These are phyloP conservation scores for Globisporangium ultimum DNA, from an alignment of 352 stramenopile species.

Conservation along the genomic window DNA sequence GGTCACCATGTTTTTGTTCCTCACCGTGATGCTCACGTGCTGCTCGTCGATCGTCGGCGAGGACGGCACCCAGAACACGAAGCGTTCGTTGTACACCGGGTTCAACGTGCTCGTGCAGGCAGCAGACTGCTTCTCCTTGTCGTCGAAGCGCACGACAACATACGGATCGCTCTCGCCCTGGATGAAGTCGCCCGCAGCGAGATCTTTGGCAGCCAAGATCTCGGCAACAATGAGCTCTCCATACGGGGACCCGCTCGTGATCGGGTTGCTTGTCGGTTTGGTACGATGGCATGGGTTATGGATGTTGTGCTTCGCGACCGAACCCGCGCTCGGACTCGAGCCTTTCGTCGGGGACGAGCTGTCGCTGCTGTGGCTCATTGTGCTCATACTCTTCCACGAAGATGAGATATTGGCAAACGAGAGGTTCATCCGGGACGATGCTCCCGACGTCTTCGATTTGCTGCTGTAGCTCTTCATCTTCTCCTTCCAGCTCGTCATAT, in stretches of 20 bases:
- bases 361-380: slow-evolving; percentile 8
- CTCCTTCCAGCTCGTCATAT: slow-evolving; percentile 40
- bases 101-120: slow-evolving; percentile 23
- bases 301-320: slow-evolving; percentile 42
- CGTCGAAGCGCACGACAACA: slow-evolving; percentile 37
- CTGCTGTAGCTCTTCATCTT: slow-evolving; percentile 40
- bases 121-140: slow-evolving; percentile 31
- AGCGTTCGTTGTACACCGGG: slow-evolving; percentile 60
- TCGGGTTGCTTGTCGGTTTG: slow-evolving; percentile 15
- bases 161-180: slow-evolving; percentile 39
- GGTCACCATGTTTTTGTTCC: slow-evolving; percentile 36
- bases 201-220: slow-evolving; percentile 48
- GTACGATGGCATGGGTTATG: slow-evolving; percentile 32
- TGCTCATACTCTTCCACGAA: slow-evolving; percentile 44
- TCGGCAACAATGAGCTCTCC: slow-evolving; percentile 68
- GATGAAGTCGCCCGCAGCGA: slow-evolving; percentile 35
- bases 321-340: slow-evolving; percentile 14
- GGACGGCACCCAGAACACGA: slow-evolving; percentile 67
- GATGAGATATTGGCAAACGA: slow-evolving; percentile 38
- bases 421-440: slow-evolving; percentile 28
- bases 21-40: slow-evolving; percentile 46
- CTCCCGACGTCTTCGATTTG: slow-evolving; percentile 15
- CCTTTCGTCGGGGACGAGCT: slow-evolving; percentile 5
- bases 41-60: slow-evolving; percentile 39
- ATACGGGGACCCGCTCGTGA: slow-evolving; percentile 47